Evolutionary conservation across 139 green algal species (phyloP).

Genomic region (Picochlorum costavermella): DNA sequence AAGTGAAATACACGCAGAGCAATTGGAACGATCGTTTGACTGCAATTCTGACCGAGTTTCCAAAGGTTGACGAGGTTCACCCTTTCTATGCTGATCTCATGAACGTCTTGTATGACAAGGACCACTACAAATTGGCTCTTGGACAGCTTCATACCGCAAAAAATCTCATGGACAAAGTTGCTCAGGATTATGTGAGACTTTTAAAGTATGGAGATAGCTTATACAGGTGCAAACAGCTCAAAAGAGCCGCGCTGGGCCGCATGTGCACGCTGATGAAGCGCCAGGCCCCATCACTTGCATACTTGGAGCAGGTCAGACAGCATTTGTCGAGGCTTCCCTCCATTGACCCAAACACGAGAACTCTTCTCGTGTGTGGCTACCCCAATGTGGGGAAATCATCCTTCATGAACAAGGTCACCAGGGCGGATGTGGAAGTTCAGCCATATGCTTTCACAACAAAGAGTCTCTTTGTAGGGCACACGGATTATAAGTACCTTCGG

Average conservation of each 20-base stretch:
- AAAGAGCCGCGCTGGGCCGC: conserved; percentile 89
- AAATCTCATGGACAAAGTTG: conserved; percentile 88
- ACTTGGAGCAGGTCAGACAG: conserved; percentile 99
- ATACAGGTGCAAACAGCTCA: conserved; percentile 98
- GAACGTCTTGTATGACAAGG: conserved; percentile 99
- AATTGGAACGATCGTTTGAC: conserved; percentile 91
- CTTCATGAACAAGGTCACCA: conserved; percentile 97
- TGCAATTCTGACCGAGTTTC: conserved; percentile 94
- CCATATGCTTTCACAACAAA: conserved; percentile 97
- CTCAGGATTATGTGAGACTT: conserved; percentile 95
- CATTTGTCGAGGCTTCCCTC: conserved; percentile 94
- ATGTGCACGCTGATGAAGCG: conserved; percentile 99
- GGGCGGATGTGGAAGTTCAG: conserved; percentile 98
- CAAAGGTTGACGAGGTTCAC: conserved; percentile 97
- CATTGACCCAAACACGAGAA: conserved; percentile 97
- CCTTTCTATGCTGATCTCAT: conserved; percentile 97
- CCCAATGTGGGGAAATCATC: conserved; percentile 97
- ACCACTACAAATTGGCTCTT: conserved; percentile 99
- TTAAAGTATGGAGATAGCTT: conserved; percentile 98
- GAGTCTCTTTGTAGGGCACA: conserved; percentile 94
- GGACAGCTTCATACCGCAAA: conserved; percentile 90
- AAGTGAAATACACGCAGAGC: conserved; percentile 79
- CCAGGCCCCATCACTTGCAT: conserved; percentile 78
- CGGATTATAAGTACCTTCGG: conserved; percentile 96
- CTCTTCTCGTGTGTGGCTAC: conserved; percentile 94